Conservation (phyloP, 2,329 filamentous ascomycete species). For the Exophiala spinifera region DNA sequence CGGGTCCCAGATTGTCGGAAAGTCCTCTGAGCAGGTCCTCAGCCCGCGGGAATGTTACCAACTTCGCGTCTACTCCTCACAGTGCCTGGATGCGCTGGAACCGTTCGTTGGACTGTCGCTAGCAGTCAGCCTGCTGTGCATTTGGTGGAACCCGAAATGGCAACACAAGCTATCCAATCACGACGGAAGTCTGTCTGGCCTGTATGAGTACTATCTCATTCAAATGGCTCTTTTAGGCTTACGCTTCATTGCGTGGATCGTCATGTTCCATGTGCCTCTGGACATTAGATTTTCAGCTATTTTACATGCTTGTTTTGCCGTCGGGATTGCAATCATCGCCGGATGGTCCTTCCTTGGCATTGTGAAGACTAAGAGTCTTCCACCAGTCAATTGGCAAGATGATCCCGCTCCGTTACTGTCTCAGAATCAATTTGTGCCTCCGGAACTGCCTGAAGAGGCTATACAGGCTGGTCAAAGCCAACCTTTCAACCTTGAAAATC, state of each 20-base stretch:
- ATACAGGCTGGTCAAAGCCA: conserved; percentile 1
- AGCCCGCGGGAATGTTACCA: conserved; percentile 11
- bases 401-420: conserved; percentile 22
- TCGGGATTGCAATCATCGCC: conserved; percentile 42
- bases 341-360: conserved; percentile 34
- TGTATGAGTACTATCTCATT: conserved; percentile 46
- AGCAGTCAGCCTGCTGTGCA: conserved; percentile 41
- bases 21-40: conserved; percentile 19
- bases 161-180: conserved; percentile 43
- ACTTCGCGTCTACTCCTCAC: conserved; percentile 3
- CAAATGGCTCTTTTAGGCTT: conserved; percentile 46
- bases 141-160: conserved; percentile 52
- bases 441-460: background rate
- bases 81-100: conserved; percentile 20
- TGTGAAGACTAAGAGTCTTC: conserved; percentile 41
- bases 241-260: conserved; percentile 45
- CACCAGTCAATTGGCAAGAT: conserved; percentile 36
- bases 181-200: conserved; percentile 41
- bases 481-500: conserved; percentile 33
- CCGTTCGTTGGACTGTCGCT: conserved; percentile 33
- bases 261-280: conserved; percentile 30
- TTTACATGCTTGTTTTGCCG: conserved; percentile 36
- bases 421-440: conserved; percentile 23
- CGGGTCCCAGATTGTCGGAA: conserved; percentile 32
- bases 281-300: conserved; percentile 6